phyloP scores from a whole-genome alignment of 2,329 filamentous ascomycete species.

The Bipolaris gigantea region DNA sequence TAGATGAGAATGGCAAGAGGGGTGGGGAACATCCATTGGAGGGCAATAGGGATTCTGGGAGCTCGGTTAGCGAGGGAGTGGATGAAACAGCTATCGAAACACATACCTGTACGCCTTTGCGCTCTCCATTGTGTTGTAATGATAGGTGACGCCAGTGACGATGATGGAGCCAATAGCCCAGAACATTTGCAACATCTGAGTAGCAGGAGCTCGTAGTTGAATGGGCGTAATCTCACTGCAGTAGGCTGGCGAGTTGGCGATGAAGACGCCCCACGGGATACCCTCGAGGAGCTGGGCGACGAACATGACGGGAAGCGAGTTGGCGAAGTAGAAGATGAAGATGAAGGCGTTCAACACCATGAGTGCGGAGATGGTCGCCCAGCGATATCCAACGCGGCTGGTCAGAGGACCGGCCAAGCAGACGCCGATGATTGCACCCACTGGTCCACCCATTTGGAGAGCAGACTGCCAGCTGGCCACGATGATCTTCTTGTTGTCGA shows the following conservation, averaged over 20 bases:
- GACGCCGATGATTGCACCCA: conserved; percentile 63
- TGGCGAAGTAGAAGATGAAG: conserved; percentile 62
- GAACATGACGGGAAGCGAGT: conserved; percentile 53
- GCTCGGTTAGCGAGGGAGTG: conserved; percentile 13
- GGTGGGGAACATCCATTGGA: conserved; percentile 52
- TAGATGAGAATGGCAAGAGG: conserved; percentile 50
- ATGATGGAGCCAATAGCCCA: conserved; percentile 66
- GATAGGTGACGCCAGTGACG: conserved; percentile 60
- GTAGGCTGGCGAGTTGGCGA: conserved; percentile 66
- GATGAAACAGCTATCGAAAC: not conserved
- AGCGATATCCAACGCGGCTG: conserved; percentile 62
- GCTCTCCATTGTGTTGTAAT: conserved; percentile 47
- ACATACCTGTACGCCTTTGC: conserved; percentile 26
- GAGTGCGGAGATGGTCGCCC: conserved; percentile 58
- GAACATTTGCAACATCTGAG: conserved; percentile 67
- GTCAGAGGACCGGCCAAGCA: conserved; percentile 64
- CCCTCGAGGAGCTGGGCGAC: conserved; percentile 62
- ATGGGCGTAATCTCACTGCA: conserved; percentile 64
- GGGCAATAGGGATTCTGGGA: conserved; percentile 34
- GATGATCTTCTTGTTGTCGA: conserved; percentile 45
- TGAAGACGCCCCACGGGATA: conserved; percentile 67
- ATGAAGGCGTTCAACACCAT: conserved; percentile 62
- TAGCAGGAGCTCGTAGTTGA: conserved; percentile 59
- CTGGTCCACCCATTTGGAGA: conserved; percentile 57
- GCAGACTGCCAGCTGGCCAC: conserved; percentile 61